Evolutionary conservation across 2,329 filamentous ascomycete species (phyloP), one percentile per base, ranked within the genome.

Genomic region (Stagonosporopsis rhizophila): DNA sequence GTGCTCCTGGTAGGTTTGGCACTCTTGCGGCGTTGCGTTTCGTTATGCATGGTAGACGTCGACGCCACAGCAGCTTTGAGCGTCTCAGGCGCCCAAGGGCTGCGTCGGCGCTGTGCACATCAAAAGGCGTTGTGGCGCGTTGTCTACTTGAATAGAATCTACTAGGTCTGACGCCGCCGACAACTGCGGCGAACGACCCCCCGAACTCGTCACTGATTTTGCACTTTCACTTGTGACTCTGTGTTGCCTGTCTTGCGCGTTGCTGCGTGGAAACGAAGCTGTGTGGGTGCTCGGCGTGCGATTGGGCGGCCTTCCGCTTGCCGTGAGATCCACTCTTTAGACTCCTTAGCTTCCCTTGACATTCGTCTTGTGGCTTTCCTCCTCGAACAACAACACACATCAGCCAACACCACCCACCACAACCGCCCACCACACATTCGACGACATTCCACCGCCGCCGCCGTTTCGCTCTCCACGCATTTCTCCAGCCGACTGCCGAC

Each of bases 121-220:
- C 49, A 41, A 52, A 58, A 52, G 61, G 58, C 60, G 56, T 44
- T 45, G 53, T 56, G 41, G 60, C 56, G 59, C 27, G 41, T 44
- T 52, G 58, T 60, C 52, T 47, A 54, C 54, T 61, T 69, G 64
- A 47, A 64, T 70, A 71, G 66, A 69, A 70, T 70, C 59, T 51
- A 72, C 68, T 72, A 64, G 68, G 53, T 71, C 67, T 61, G 63
- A 64, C 39, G 52, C 61, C 53, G 61, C 42, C 46, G 57, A 34
- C 35, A 45, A 32, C 48, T 52, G 56, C 60, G 56, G 65, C 60
- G 39, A 56, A 66, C 6, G 68, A 70, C 66, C 67, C 68, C 69
- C 65, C 60, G 54, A 48, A 2, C n/a, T n/a, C 28, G 5, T 4
- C 2, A 30, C 11, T 30, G 27, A 22, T 11, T 37, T 6, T 40